phyloP scores from a whole-genome alignment of 371 early-diverging fungal species.

The Nematocida sp. region DNA sequence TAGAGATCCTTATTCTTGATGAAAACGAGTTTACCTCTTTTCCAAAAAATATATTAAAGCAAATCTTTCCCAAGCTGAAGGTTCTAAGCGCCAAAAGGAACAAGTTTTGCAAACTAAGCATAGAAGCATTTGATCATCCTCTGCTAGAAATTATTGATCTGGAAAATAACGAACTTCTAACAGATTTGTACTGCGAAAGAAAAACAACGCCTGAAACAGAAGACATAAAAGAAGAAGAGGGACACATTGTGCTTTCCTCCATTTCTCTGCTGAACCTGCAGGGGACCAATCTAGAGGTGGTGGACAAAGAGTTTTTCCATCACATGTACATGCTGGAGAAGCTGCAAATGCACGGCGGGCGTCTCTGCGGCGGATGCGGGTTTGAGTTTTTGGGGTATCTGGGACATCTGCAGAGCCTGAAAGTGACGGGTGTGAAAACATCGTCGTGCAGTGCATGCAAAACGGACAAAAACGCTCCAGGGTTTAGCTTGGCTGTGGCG shows the following conservation, averaged over 20 bases:
- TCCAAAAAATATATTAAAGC: constrained; percentile 1
- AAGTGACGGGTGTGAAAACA: constrained; percentile 19
- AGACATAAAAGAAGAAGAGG: background rate
- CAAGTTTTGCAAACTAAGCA: background rate
- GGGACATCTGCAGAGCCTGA: constrained; percentile 3
- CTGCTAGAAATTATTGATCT: constrained; percentile 30
- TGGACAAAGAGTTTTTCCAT: constrained; percentile 4
- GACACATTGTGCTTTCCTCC: background rate
- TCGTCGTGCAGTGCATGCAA: constrained; percentile 32
- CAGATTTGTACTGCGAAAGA: background rate
- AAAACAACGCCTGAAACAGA: background rate
- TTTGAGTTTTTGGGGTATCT: constrained; percentile 21
- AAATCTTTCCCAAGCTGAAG: constrained; percentile 32
- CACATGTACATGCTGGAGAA: background rate
- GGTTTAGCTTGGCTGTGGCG: constrained; percentile 34
- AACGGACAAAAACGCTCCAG: constrained; percentile 4
- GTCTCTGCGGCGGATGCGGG: constrained; percentile 45
- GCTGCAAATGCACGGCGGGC: constrained; percentile 16
- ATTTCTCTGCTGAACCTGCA: constrained; percentile 20
- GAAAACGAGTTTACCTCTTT: constrained; percentile 31
- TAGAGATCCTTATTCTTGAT: constrained; percentile 48
- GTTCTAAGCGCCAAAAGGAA: constrained; percentile 27
- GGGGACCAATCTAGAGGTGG: background rate
- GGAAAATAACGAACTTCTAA: constrained; percentile 9
- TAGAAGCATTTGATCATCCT: constrained; percentile 28